Evolutionary conservation across 2,329 filamentous ascomycete species (phyloP), one percentile per base, ranked within the genome.

Genomic region (Atkinsonella hypoxylon): DNA sequence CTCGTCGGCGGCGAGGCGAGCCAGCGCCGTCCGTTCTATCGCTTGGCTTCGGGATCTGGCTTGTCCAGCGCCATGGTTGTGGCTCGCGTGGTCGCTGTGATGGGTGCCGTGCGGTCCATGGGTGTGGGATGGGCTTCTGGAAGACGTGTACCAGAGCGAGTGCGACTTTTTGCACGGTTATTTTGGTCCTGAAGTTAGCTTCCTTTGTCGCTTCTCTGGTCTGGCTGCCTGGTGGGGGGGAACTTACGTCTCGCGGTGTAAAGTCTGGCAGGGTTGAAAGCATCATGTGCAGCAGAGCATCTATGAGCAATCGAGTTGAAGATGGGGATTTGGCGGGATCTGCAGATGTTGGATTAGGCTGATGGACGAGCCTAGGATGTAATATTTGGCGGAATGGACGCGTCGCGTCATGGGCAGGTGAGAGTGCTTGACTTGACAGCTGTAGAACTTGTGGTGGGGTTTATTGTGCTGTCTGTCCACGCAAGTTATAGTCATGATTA

Each of bases 1-100:
- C 69, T 97, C 93, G 63, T 96, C 91, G 41, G 80, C 71, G 26
- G 79, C 75, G 11, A 95, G 78, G 2, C 83, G 75, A 10, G 84
- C 78, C 3, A 95, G 80, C 2, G 78, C 74, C 26, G 83, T 76
- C 58, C 77, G 70, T 62, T 82, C 71, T 54, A 78, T 66, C 51
- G 75, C 57, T 55, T 75, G 71, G 50, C 71, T 65, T 61, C 64
- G 61, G 41, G 68, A 67, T 48, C 69, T 68, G 51, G 64, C 57
- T 43, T 64, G 63, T 22, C 62, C 61, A 48, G 56, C 56, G 53
- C 61, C 62, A 56, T 65, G 64, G 54, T 56, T 58, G 52, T 57
- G 55, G 49, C 57, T 57, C 55, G 42, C 56, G 18, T 57, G 53
- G 51, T 64, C 61, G 51, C 57, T 59, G 44, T 63, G 60, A 42